Evolutionary conservation across 73 alveolate species (phyloP).

Genomic region (Tetrahymena thermophila): DNA sequence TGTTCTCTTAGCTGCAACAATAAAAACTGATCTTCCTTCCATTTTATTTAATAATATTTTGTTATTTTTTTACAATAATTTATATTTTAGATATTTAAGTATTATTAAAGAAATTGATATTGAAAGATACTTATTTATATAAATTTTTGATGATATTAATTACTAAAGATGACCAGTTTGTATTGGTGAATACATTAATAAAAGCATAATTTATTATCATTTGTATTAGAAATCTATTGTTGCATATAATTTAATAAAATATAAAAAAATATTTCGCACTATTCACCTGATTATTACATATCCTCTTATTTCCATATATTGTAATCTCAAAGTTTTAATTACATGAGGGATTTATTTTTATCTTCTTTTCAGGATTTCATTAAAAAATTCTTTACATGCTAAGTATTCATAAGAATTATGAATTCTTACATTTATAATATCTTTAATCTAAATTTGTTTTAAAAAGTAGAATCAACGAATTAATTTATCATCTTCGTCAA

Average conservation of each 20-base stretch:
- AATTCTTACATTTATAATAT: neutral
- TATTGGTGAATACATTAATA: neutral
- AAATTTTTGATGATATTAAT: no score
- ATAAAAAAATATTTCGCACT: neutral
- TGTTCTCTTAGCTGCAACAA: constrained; percentile 75
- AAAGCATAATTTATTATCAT: neutral
- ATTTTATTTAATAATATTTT: neutral
- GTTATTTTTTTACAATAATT: neutral
- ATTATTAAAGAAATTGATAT: neutral
- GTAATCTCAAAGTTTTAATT: neutral
- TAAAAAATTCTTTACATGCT: neutral
- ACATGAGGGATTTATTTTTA: neutral
- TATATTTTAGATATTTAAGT: neutral
- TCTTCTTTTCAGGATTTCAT: neutral
- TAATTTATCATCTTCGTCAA: no score
- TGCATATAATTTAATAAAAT: neutral
- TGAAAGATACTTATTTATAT: neutral
- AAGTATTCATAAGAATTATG: neutral
- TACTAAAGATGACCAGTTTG: no score
- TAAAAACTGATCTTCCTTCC: constrained; percentile 19
- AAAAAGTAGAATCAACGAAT: neutral
- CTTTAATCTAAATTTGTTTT: neutral
- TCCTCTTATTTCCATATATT: neutral
- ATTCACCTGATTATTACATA: neutral
- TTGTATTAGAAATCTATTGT: neutral